Conservation (phyloP, 1,284 basidiomycete genomes). For the Chalciporus sp. region DNA sequence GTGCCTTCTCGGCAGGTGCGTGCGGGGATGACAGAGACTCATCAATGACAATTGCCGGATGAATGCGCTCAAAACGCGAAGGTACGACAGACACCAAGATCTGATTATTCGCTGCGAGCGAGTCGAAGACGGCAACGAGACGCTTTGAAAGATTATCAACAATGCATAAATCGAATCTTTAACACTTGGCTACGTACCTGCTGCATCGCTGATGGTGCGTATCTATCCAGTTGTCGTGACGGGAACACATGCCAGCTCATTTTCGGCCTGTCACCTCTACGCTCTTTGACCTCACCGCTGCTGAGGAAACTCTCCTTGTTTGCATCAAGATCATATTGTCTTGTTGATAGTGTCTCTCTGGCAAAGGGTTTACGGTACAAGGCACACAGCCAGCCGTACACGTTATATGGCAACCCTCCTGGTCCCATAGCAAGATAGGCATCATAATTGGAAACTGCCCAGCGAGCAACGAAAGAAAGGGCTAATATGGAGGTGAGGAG, state of each 20-base stretch:
- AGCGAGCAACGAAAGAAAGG: background rate
- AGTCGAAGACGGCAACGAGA: conserved; percentile 5
- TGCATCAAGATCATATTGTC: conserved; percentile 4
- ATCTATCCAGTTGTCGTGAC: conserved; percentile 4
- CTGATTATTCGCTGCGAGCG: background rate
- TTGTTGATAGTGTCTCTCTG: conserved; percentile 3
- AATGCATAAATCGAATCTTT: background rate
- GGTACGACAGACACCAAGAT: background rate
- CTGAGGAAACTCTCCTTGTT: conserved; percentile 1
- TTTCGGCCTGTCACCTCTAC: conserved; percentile 5
- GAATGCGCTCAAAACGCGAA: background rate
- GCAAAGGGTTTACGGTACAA: background rate
- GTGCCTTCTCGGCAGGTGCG: background rate
- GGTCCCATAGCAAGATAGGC: background rate
- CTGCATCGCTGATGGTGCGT: background rate
- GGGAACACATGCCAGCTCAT: conserved; percentile 9
- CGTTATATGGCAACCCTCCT: background rate
- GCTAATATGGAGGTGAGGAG: background rate
- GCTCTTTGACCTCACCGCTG: conserved; percentile 1
- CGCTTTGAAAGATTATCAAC: background rate
- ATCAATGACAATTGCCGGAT: conserved; percentile 8
- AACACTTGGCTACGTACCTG: background rate
- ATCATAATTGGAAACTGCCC: conserved; percentile 3
- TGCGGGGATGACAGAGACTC: background rate
- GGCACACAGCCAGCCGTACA: conserved; percentile 3